Base-by-base conservation (phyloP, 176 grass and related monocot species). In the Bolboschoenus planiculmis region DNA sequence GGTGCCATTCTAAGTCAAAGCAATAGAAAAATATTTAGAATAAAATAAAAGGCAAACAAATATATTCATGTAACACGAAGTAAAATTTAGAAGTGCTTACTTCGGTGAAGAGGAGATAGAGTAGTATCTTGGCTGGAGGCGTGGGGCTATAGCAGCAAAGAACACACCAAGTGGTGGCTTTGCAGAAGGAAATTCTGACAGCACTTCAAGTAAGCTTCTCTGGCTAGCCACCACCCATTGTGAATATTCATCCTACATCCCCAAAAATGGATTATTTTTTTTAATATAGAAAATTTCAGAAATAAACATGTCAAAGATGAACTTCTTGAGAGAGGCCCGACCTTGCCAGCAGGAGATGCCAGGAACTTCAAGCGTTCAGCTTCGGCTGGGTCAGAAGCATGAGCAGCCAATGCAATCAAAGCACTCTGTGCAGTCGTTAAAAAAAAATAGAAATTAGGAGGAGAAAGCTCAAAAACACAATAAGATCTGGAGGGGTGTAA, bases 81-180 rank as follows among this genome's bases (percentile, higher is more conserved):
- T 9, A 33, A 78, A 82, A 43, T 59, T 56, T 65, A 58, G 0
- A 47, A 44, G 24, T 77, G 33, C 66, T 81, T 89, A 94, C 95
- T 92, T 94, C 31, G 92, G 85, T 40, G 95, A 97, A 85, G 95
- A 94, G 7, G 90, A 97, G 85, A 97, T 97, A 42, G 95, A 97
- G 78, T 97, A 97, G 57, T 94, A 97, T 94, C 95, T 86, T 3
- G 92, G 90, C 84, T 94, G 95, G 71, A 97, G 87, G 27, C 90
- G 95, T 78, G 95, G 92, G 46, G 92, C 88, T 35, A 97, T 29
- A 44, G 95, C 92, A 21, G 92, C 90, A 85, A 97, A 94, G 85
- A 97, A 97, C 54, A 94, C 92, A 61, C 95, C 95, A 18, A 97
- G 88, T 66, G 92, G 90, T 79, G 95, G 92, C 46, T 92, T 97